Percentiles rank a stretch among this genome's conserved stretches.
Evolutionary conservation across 75 land plant genomes (phyloP).

Genomic region (Sequoiadendron giganteum): DNA sequence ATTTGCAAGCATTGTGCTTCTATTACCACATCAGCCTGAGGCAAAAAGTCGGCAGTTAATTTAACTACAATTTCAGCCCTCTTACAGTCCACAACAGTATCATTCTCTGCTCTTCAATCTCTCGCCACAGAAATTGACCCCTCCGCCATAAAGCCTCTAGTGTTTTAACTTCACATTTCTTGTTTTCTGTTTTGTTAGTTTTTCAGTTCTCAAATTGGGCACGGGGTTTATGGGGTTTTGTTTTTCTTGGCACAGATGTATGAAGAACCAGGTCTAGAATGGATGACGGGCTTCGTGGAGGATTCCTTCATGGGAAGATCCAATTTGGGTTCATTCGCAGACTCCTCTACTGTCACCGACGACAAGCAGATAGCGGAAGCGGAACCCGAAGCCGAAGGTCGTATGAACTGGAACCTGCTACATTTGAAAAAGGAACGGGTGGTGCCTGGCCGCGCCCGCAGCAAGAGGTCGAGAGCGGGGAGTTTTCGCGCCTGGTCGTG

Average conservation of each 20-base stretch:
- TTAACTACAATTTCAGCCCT: too few relatives aligned
- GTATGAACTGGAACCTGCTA: neutral
- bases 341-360: neutral
- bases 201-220: neutral
- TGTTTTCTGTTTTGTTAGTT: too few relatives aligned
- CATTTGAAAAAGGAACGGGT: neutral
- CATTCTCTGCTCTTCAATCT: too few relatives aligned
- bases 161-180: too few relatives aligned
- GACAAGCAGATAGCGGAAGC: neutral
- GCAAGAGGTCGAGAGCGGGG: conserved; percentile 22
- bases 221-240: neutral
- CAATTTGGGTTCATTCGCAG: neutral
- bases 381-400: neutral
- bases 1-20: neutral
- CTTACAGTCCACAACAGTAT: too few relatives aligned
- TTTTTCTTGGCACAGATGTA: conserved; percentile 15
- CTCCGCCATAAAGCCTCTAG: too few relatives aligned
- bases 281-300: conserved; percentile 39
- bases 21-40: too few relatives aligned
- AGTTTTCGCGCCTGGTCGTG: conserved; percentile 3
- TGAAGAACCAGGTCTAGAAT: conserved; percentile 34
- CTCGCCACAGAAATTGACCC: too few relatives aligned
- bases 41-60: too few relatives aligned
- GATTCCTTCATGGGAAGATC: conserved; percentile 26
- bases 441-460: conserved; percentile 36